These are phyloP conservation scores for Inosperma sp. DNA, from an alignment of 768 basidiomycete genomes.

Conservation along the genomic window DNA sequence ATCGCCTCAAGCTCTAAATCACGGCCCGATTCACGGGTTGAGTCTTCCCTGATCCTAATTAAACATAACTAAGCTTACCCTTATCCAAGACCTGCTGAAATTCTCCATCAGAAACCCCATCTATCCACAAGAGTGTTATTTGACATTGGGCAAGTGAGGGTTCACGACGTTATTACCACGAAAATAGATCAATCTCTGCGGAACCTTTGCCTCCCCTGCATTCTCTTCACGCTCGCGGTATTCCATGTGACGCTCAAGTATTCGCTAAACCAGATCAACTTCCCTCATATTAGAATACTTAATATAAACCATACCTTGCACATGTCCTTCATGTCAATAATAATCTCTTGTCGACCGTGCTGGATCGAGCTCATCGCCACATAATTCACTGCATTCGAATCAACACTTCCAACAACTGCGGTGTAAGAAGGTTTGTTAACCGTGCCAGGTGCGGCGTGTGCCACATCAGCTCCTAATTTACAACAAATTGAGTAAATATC, in stretches of 20 bases:
- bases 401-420: constrained; percentile 68
- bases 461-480: constrained; percentile 63
- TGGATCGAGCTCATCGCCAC: constrained; percentile 51
- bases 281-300: background rate
- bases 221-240: constrained; percentile 51
- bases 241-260: constrained; percentile 47
- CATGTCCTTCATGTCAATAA: constrained; percentile 63
- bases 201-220: constrained; percentile 35
- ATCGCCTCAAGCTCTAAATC: too few species aligned
- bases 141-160: constrained; percentile 7
- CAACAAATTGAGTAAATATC: background rate
- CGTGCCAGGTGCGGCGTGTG: constrained; percentile 73
- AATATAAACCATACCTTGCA: constrained; percentile 37
- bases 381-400: constrained; percentile 65
- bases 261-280: constrained; percentile 35
- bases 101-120: constrained; percentile 49
- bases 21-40: too few species aligned
- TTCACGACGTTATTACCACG: constrained; percentile 41
- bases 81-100: constrained; percentile 46
- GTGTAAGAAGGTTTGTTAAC: constrained; percentile 72
- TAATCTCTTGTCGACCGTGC: constrained; percentile 53
- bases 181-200: constrained; percentile 66
- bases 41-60: too few species aligned
- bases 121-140: constrained; percentile 27
- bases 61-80: constrained; percentile 47